Evolutionary conservation across 495 filamentous ascomycete species (phyloP).

Genomic region (Immersiella caudata): DNA sequence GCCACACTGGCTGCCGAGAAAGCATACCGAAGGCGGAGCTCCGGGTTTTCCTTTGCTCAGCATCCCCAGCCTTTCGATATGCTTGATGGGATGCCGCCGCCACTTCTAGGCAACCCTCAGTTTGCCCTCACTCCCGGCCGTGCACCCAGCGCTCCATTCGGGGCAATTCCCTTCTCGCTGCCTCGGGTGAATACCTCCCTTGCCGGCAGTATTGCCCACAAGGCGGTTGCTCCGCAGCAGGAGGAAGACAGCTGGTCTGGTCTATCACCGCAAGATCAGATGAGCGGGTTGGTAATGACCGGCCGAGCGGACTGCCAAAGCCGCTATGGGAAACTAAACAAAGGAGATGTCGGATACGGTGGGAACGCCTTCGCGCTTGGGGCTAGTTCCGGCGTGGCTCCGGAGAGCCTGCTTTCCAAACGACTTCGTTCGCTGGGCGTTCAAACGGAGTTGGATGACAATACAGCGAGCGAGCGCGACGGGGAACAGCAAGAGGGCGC

Average conservation of each 20-base stretch:
- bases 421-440: constrained; percentile 48
- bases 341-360: constrained; percentile 68
- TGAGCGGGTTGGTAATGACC: constrained; percentile 26
- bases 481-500: constrained; percentile 61
- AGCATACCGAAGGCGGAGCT: constrained; percentile 59
- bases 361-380: constrained; percentile 54
- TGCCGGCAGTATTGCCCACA: constrained; percentile 21
- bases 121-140: constrained; percentile 17
- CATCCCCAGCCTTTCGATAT: constrained; percentile 37
- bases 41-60: constrained; percentile 51
- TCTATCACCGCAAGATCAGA: constrained; percentile 15
- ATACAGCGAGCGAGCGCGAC: neutral
- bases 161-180: constrained; percentile 42
- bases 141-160: constrained; percentile 31
- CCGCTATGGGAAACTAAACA: constrained; percentile 69
- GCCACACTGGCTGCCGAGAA: constrained; percentile 56
- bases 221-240: constrained; percentile 19
- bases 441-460: constrained; percentile 15
- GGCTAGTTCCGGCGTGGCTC: constrained; percentile 31
- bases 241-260: neutral
- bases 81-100: constrained; percentile 36
- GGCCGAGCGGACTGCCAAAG: constrained; percentile 46
- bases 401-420: constrained; percentile 50
- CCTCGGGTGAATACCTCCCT: constrained; percentile 20
- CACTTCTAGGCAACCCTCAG: constrained; percentile 3